Evolutionary conservation across 768 basidiomycete genomes (phyloP).

Genomic region (Phanerochaete carnosa): DNA sequence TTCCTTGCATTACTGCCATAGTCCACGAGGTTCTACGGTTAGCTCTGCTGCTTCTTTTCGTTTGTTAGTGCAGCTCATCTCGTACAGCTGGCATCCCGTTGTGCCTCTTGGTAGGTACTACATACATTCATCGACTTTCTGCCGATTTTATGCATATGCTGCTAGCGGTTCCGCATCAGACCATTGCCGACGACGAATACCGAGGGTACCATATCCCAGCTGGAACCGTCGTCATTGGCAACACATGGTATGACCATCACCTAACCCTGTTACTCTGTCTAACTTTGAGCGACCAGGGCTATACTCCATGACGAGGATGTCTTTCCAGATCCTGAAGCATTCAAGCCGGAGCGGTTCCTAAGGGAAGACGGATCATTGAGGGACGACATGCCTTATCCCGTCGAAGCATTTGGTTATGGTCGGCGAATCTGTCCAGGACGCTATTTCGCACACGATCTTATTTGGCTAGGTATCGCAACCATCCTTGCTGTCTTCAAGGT

Average conservation of each 20-base stretch:
- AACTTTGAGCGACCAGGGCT: too few species aligned
- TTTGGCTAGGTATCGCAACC: conserved; percentile 15
- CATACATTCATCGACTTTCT: neutral
- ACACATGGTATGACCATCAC: conserved; percentile 7
- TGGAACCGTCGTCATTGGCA: conserved; percentile 23
- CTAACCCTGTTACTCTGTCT: neutral
- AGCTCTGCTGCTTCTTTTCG: neutral
- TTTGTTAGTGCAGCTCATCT: neutral
- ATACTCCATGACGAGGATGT: conserved; percentile 35
- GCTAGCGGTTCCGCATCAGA: conserved; percentile 17
- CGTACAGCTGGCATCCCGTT: neutral
- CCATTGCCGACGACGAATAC: conserved; percentile 24
- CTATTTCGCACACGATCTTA: conserved; percentile 12
- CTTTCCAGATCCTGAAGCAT: conserved; percentile 31
- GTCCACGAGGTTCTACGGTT: neutral
- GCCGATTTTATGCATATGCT: neutral
- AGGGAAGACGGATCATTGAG: conserved; percentile 18
- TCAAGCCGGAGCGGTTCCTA: conserved; percentile 38
- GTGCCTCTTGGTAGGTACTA: neutral
- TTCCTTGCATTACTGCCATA: conserved; percentile 52
- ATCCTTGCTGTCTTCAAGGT: conserved; percentile 19
- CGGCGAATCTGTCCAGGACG: conserved; percentile 20
- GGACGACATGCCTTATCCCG: conserved; percentile 20
- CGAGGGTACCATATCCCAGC: conserved; percentile 25
- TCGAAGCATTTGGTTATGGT: conserved; percentile 32